Evolutionary conservation across 2,329 filamentous ascomycete genomes (phyloP).

Genomic region (Lachnellula subtilissima): DNA sequence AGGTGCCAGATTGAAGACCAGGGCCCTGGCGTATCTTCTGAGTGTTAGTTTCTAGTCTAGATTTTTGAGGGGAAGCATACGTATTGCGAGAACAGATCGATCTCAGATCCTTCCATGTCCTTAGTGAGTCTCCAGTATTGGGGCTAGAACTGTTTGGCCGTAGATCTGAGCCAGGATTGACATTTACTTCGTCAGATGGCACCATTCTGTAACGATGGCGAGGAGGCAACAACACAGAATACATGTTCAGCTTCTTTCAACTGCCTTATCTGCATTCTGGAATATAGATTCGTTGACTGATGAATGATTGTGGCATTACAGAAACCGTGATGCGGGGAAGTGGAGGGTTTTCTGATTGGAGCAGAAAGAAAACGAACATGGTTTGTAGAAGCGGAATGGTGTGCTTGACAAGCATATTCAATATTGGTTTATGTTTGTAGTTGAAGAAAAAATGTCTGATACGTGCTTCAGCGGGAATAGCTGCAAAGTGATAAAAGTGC

Average conservation of each 20-base stretch:
- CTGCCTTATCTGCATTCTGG: neutral
- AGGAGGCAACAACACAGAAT: neutral
- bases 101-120: neutral
- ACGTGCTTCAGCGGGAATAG: too few species aligned
- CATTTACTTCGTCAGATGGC: neutral
- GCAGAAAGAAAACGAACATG: too few species aligned
- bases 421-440: neutral
- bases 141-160: neutral
- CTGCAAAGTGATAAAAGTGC: too few species aligned
- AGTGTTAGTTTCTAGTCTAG: neutral
- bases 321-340: neutral
- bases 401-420: neutral
- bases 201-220: neutral
- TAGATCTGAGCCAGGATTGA: neutral
- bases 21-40: constrained; percentile 48
- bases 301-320: neutral
- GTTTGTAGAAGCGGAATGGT: too few species aligned
- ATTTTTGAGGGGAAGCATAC: neutral
- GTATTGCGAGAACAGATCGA: neutral
- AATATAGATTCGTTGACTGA: neutral
- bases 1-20: constrained; percentile 57
- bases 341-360: neutral
- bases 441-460: too few species aligned
- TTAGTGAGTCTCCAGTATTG: neutral
- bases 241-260: neutral